Percentiles rank a stretch among this genome's conserved stretches.
Evolutionary conservation across 2,329 filamentous ascomycete species (phyloP).

Genomic region (Chaetomium strumarium): DNA sequence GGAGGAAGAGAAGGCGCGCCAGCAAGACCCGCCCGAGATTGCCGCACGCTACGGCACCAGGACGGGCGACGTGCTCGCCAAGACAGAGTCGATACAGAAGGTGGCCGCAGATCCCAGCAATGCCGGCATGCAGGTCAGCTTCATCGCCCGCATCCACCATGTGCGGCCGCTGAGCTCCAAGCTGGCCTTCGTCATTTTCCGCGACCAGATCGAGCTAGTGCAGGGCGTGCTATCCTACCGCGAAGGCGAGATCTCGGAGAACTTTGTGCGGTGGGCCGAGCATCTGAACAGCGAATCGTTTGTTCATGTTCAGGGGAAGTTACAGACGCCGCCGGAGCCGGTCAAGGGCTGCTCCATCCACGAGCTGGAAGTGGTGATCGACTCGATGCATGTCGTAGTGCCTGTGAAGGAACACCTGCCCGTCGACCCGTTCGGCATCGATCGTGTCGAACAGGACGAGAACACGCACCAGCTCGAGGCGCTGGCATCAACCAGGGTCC

Average conservation of each 20-base stretch:
- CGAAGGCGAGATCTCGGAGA: conserved; percentile 56
- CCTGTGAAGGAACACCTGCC: conserved; percentile 42
- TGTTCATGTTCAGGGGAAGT: conserved; percentile 65
- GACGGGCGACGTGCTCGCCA: conserved; percentile 17
- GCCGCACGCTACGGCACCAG: conserved; percentile 29
- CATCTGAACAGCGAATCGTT: conserved; percentile 74
- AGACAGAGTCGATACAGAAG: conserved; percentile 20
- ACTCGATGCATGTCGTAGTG: conserved; percentile 47
- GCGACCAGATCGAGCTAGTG: conserved; percentile 75
- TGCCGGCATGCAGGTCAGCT: conserved; percentile 55
- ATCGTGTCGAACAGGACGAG: conserved; percentile 33
- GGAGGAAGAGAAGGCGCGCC: conserved; percentile 30
- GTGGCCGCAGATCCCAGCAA: conserved; percentile 44
- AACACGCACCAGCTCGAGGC: conserved; percentile 45
- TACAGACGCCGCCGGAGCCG: conserved; percentile 68
- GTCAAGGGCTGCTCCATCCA: conserved; percentile 66
- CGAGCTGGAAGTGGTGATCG: conserved; percentile 67
- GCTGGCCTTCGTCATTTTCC: conserved; percentile 78
- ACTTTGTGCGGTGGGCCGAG: conserved; percentile 84
- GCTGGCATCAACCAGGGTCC: conserved; percentile 59
- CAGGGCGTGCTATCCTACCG: conserved; percentile 69
- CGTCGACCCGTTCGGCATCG: conserved; percentile 46
- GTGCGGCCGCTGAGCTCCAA: conserved; percentile 70
- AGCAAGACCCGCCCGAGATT: conserved; percentile 28
- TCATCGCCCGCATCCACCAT: conserved; percentile 70